Base-by-base conservation (phyloP, 306 rosid species). In the Gastrolobium villosum region DNA sequence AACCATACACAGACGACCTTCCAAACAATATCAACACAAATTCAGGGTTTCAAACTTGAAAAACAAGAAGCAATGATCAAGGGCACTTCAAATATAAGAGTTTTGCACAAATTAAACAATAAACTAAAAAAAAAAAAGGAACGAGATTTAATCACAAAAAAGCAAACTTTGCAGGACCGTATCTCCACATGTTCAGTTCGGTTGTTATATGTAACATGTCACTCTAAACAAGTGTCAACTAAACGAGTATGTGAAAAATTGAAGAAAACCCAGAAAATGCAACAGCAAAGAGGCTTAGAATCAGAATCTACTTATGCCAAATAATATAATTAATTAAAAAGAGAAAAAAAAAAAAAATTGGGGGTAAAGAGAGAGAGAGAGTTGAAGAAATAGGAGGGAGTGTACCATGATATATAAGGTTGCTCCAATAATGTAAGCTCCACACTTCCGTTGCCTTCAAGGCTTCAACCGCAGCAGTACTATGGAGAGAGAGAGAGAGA, bases 21-120 rank as follows among this genome's bases (percentile, higher is more conserved):
- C 78, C 37, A 82, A 81, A 85, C n/a, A 67, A 77, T 28, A 67
- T 4, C n/a, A 77, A 65, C 43, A 37, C 30, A 63, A 60, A 49
- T n/a, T 57, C 60, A 63, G 50, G 43, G 10, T 64, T 64, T 54
- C 56, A 61, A 5, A 77, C 8, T 54, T 7, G 13, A 50, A 67
- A 68, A 57, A 43, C 31, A 48, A 37, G 7, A 65, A 65, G 68
- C 72, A 53, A 45, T 13, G 5, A 5, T 40, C 39, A 69, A 60
- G 32, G 45, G 36, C 67, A 68, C 65, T 13, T 55, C 35, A 68
- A 61, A 62, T 35, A 41, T 37, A 52, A 52, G 34, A 64, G 0
- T 40, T 30, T 62, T 11, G 69, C 15, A 10, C 26, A 55, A 65
- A 55, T 35, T n/a, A 50, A 54, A 53, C n/a, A 63, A 62, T 28